Percentiles rank a stretch among this genome's conserved stretches.
phyloP scores from a whole-genome alignment of 73 alveolate species.

The Stentor coeruleus region DNA sequence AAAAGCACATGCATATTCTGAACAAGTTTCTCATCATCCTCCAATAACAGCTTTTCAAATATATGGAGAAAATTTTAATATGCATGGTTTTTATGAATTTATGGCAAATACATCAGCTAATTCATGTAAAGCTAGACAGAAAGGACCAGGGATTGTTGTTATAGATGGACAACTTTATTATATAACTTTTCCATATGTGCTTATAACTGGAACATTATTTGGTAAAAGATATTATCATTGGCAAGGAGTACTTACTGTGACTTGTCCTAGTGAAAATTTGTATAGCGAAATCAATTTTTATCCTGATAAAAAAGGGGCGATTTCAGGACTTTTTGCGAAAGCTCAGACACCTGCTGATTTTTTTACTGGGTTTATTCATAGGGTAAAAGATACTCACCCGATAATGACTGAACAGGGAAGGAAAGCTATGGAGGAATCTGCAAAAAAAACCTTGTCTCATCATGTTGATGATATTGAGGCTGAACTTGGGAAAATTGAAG shows the following conservation, averaged over 20 bases:
- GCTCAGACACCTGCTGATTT: constrained; percentile 3
- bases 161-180: constrained; percentile 31
- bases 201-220: neutral
- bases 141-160: constrained; percentile 35
- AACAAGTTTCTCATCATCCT: constrained; percentile 57
- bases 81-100: constrained; percentile 41
- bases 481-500: constrained; percentile 6
- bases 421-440: neutral
- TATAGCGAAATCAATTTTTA: neutral
- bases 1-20: constrained; percentile 44
- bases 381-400: neutral
- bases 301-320: constrained; percentile 17
- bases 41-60: constrained; percentile 42
- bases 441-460: neutral
- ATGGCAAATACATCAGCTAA: constrained; percentile 51
- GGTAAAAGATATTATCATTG: constrained; percentile 12
- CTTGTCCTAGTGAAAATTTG: neutral
- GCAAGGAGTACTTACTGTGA: constrained; percentile 2
- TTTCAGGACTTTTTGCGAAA: constrained; percentile 6
- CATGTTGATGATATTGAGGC: neutral
- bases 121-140: constrained; percentile 39
- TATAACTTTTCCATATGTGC: neutral
- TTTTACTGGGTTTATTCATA: neutral
- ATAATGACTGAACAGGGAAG: constrained; percentile 17
- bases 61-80: constrained; percentile 32